Evolutionary conservation across 495 filamentous ascomycete genomes (phyloP), one percentile per base, ranked within the genome.

Genomic region (Tuber aestivum): DNA sequence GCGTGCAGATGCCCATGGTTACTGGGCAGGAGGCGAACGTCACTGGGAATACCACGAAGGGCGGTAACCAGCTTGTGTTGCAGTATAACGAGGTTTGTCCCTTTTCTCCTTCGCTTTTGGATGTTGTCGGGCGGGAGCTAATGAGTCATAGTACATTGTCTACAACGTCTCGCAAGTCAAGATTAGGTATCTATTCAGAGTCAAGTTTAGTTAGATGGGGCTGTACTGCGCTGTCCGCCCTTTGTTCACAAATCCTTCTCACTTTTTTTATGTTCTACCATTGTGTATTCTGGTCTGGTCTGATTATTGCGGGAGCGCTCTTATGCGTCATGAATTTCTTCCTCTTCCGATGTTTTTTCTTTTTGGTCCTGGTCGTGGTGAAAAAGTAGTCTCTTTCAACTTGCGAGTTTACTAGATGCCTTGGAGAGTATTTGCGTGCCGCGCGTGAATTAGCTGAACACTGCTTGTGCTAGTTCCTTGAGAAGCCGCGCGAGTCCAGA

Each of bases 91-190:
- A 92, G 73, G 81, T 83, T 75, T 61, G 71, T 69, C 20, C 21
- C 37, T 16, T 2, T 16, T 38, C 40, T 35, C 2, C 16, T 5
- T 44, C 0, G 10, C 6, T 50, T 56, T 16, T 44, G 42, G 7
- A n/a, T 56, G 50, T n/a, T 32, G n/a, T 14, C n/a, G 38, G 35
- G 27, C 23, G 40, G 35, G 37, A 44, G 32, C 75, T 82, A 41
- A 75, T 44, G 20, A 35, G 10, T 50, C 41, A 16, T 42, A 90
- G 86, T 96, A 94, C 82, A 93, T 95, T 70, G 87, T 87, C 41
- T 97, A 97, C 79, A 89, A 95, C 81, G 87, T 93, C 14, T 85
- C 90, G 1, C 94, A 97, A 85, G 89, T 96, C 42, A 87, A 90
- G 27, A 86, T 94, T 74, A 87, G 91, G 12, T 97, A 97, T 82